These are phyloP conservation scores for Ustilago vetiveriae DNA, from an alignment of 1,284 basidiomycete genomes.

Conservation along the genomic window DNA sequence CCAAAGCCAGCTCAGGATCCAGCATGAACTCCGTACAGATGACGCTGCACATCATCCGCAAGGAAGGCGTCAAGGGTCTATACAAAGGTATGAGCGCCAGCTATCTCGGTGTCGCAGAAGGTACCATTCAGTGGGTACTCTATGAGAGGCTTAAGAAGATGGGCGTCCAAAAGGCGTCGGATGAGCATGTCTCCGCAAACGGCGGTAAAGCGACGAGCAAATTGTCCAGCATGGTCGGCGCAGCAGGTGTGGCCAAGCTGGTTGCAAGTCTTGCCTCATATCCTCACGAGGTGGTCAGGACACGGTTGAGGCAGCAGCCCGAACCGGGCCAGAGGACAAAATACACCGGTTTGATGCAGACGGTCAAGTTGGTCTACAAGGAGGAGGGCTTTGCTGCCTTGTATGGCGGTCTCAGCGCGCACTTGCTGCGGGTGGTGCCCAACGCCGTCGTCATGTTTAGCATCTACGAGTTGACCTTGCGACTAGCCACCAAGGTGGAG, in stretches of 20 bases:
- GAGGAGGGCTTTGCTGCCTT: conserved; percentile 88
- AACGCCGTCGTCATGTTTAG: conserved; percentile 96
- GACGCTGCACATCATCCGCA: conserved; percentile 79
- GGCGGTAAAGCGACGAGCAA: conserved; percentile 6
- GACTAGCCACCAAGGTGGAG: conserved; percentile 45
- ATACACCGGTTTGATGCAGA: conserved; percentile 87
- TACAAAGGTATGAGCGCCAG: conserved; percentile 95
- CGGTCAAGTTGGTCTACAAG: conserved; percentile 81
- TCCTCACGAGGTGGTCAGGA: conserved; percentile 74
- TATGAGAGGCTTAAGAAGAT: conserved; percentile 83
- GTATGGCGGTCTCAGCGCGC: conserved; percentile 92
- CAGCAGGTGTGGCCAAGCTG: conserved; percentile 92
- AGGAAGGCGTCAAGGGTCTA: conserved; percentile 87
- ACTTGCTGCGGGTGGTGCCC: conserved; percentile 94
- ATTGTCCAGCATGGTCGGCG: conserved; percentile 79
- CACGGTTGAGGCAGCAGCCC: conserved; percentile 80
- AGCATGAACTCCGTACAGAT: conserved; percentile 72
- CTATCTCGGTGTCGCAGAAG: conserved; percentile 94
- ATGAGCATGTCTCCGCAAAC: not conserved
- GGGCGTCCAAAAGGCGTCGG: not conserved
- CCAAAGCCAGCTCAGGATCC: conserved; percentile 52
- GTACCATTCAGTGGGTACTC: conserved; percentile 96
- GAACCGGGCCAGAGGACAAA: conserved; percentile 74
- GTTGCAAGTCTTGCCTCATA: conserved; percentile 69
- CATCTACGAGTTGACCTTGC: conserved; percentile 68